A percentile compares a stretch with the other conserved stretches of the same genome.
Evolutionary conservation across 169 alveolate genomes (phyloP).

Genomic region (Plasmodium berghei): DNA sequence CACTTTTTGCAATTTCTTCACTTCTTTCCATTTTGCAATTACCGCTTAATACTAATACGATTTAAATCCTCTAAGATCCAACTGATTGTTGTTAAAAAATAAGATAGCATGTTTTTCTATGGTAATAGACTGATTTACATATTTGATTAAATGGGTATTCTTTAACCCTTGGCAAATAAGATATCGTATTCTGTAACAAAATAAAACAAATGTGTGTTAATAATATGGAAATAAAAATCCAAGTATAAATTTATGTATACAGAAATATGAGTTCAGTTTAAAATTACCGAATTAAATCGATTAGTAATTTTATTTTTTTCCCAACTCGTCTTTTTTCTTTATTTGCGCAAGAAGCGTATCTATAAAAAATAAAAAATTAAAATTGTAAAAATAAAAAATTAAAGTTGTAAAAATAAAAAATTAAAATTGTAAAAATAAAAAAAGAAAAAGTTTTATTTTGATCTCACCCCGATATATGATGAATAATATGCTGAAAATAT

Average conservation of each 20-base stretch:
- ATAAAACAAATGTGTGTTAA: neutral
- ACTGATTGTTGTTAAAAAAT: constrained; percentile 24
- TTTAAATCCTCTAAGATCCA: constrained; percentile 13
- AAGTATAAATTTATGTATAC: neutral
- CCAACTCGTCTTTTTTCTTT: constrained; percentile 17
- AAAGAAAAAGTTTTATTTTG: neutral
- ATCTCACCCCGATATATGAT: constrained; percentile 46
- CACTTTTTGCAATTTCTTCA: neutral
- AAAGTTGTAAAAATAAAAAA: neutral
- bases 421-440: neutral
- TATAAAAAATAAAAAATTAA: neutral
- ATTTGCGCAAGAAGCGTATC: constrained; percentile 40
- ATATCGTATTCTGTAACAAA: constrained; percentile 12
- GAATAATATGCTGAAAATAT: constrained; percentile 21
- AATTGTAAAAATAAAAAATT: neutral
- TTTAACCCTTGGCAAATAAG: constrained; percentile 24
- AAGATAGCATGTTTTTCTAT: constrained; percentile 26
- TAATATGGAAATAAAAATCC: neutral
- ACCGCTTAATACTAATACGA: neutral
- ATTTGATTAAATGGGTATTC: constrained; percentile 17
- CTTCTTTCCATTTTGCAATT: neutral
- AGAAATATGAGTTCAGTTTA: neutral
- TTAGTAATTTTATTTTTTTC: constrained; percentile 31
- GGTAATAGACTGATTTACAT: constrained; percentile 27
- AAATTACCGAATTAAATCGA: constrained; percentile 26